A percentile compares a stretch with the other conserved stretches of the same genome.
These are phyloP conservation scores for Hymenoscyphus repandus DNA, from an alignment of 2,329 filamentous ascomycete species.

Conservation along the genomic window DNA sequence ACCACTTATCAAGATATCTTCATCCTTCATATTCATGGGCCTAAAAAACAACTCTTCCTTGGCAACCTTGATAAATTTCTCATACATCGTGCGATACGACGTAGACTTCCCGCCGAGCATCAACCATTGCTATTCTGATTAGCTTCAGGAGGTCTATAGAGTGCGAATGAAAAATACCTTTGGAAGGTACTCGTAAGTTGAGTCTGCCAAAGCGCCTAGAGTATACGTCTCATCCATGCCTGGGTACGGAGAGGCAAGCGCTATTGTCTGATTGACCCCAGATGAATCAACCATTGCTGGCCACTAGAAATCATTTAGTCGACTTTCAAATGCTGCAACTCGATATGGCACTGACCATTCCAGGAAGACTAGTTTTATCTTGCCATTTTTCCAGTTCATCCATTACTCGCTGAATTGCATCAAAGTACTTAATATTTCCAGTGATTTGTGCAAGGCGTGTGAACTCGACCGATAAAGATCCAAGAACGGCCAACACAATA, in stretches of 20 bases:
- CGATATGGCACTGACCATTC: slow-evolving; percentile 34
- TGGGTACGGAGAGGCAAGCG: slow-evolving; percentile 42
- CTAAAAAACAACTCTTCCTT: slow-evolving; percentile 42
- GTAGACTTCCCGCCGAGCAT: slow-evolving; percentile 23
- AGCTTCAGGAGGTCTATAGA: slow-evolving; percentile 26
- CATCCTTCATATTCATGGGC: slow-evolving; percentile 35
- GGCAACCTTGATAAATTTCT: slow-evolving; percentile 40
- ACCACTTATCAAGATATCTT: slow-evolving; percentile 44
- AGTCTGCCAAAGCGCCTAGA: slow-evolving; percentile 52
- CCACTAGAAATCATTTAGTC: slow-evolving; percentile 36
- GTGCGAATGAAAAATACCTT: slow-evolving; percentile 59
- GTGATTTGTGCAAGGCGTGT: slow-evolving; percentile 60
- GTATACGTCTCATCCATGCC: slow-evolving; percentile 50
- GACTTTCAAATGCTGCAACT: too few species aligned
- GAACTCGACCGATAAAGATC: slow-evolving; percentile 56
- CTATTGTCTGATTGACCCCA: slow-evolving; percentile 31
- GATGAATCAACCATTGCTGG: slow-evolving; percentile 47
- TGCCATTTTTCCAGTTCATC: slow-evolving; percentile 53
- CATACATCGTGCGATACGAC: slow-evolving; percentile 36
- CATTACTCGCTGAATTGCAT: slow-evolving; percentile 54
- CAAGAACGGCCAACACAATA: slow-evolving; percentile 52
- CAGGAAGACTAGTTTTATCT: slow-evolving; percentile 50
- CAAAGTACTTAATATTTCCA: slow-evolving; percentile 55
- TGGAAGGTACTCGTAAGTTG: slow-evolving; percentile 60
- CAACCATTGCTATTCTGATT: slow-evolving; percentile 31